A percentile compares a stretch with the other conserved stretches of the same genome.
Conservation (phyloP, 2,329 filamentous ascomycete genomes). For the Xylaria arbuscula region DNA sequence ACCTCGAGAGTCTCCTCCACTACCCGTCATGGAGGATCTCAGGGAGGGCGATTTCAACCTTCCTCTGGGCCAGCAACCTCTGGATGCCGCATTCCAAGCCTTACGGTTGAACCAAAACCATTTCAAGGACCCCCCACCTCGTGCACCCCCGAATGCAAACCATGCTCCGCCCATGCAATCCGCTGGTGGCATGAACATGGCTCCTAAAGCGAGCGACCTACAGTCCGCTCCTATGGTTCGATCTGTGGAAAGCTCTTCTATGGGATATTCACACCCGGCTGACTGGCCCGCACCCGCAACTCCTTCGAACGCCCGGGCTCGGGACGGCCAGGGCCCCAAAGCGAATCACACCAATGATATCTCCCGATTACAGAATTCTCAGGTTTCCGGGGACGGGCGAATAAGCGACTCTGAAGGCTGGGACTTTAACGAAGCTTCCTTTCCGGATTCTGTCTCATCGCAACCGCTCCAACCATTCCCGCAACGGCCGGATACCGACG, state of each 20-base stretch:
- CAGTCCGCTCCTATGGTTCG: conserved; percentile 65
- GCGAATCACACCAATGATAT: conserved; percentile 57
- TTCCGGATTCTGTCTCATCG: conserved; percentile 64
- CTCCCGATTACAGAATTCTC: conserved; percentile 54
- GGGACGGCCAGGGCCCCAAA: conserved; percentile 45
- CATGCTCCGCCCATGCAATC: conserved; percentile 66
- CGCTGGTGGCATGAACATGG: conserved; percentile 49
- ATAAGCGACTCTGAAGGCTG: conserved; percentile 76
- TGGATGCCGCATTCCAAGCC: conserved; percentile 52
- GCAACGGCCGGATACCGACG: conserved; percentile 85
- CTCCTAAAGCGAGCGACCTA: conserved; percentile 53
- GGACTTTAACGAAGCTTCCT: conserved; percentile 89
- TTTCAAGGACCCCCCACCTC: conserved; percentile 62
- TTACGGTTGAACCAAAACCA: conserved; percentile 65
- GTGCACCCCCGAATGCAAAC: conserved; percentile 62
- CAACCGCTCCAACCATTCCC: conserved; percentile 60
- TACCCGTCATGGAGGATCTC: conserved; percentile 70
- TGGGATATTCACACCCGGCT: conserved; percentile 51
- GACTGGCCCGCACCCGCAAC: conserved; percentile 47
- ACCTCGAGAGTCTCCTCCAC: conserved; percentile 70
- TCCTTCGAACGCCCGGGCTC: conserved; percentile 39
- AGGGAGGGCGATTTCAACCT: conserved; percentile 66
- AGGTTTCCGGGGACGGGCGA: conserved; percentile 61
- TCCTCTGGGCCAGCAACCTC: conserved; percentile 55
- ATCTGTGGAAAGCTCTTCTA: conserved; percentile 61